Percentiles rank a stretch among this genome's conserved stretches.
phyloP scores from a whole-genome alignment of 2,329 filamentous ascomycete genomes.

The Talaromyces funiculosus region DNA sequence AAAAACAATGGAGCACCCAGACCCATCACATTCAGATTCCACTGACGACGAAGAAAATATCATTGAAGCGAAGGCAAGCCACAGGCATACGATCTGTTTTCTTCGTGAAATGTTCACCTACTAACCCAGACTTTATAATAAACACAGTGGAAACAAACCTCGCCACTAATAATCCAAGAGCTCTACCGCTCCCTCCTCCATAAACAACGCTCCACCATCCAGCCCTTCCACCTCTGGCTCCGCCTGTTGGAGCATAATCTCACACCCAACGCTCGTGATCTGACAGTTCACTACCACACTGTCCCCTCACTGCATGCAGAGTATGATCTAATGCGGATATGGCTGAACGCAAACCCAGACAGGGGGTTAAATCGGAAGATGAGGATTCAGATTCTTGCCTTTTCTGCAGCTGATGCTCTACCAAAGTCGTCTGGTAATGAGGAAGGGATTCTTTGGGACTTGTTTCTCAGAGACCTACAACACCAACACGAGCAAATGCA shows the following conservation, averaged over 20 bases:
- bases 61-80: slow-evolving; percentile 3
- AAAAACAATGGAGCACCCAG: not conserved
- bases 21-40: not conserved
- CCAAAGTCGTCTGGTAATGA: not conserved
- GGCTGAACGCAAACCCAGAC: slow-evolving; percentile 2
- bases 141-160: slow-evolving; percentile 1
- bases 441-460: not conserved
- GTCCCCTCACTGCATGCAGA: not conserved
- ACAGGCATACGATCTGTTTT: not conserved
- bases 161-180: not conserved
- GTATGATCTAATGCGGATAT: slow-evolving; percentile 3
- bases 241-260: slow-evolving; percentile 10
- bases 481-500: not conserved
- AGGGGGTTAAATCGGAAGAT: slow-evolving; percentile 4
- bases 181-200: slow-evolving; percentile 5
- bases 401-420: not conserved
- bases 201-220: slow-evolving; percentile 3
- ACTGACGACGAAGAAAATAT: not conserved
- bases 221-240: slow-evolving; percentile 11
- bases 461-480: slow-evolving; percentile 1
- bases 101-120: no score
- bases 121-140: not conserved
- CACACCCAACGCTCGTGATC: slow-evolving; percentile 8
- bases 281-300: slow-evolving; percentile 6
- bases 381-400: slow-evolving; percentile 10